phyloP scores from a whole-genome alignment of 1,139 yeast species.

The Neolecta irregularis region DNA sequence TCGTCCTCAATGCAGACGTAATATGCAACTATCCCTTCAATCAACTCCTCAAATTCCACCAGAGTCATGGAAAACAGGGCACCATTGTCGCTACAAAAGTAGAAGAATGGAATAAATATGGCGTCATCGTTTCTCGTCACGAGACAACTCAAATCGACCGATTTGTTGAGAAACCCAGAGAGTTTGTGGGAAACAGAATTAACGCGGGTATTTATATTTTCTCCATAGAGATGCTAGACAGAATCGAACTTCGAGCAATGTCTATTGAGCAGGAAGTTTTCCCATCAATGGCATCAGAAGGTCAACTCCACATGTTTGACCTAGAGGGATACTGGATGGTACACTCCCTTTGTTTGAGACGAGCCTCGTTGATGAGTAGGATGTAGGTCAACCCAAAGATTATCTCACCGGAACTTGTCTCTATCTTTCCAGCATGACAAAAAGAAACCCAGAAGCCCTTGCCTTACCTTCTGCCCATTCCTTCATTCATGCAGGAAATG shows the following conservation, averaged over 20 bases:
- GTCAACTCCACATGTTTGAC: constrained; percentile 84
- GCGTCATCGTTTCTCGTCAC: constrained; percentile 95
- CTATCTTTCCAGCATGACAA: constrained; percentile 73
- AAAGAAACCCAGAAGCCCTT: constrained; percentile 60
- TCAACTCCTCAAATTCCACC: constrained; percentile 86
- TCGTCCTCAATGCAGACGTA: constrained; percentile 94
- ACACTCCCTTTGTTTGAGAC: neutral
- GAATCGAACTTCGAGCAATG: constrained; percentile 95
- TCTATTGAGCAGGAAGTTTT: constrained; percentile 98
- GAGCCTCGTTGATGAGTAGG: constrained; percentile 22
- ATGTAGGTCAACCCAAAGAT: constrained; percentile 99
- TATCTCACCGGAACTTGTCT: constrained; percentile 92
- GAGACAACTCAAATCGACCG: constrained; percentile 91
- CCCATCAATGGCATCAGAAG: constrained; percentile 86
- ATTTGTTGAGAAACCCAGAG: constrained; percentile 98
- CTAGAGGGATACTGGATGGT: constrained; percentile 98
- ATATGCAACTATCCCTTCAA: constrained; percentile 96
- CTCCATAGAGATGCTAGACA: constrained; percentile 91
- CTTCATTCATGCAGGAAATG: constrained; percentile 86
- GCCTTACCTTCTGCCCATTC: constrained; percentile 40
- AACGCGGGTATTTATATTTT: constrained; percentile 94
- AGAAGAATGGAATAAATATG: constrained; percentile 98
- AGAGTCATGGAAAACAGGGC: constrained; percentile 92
- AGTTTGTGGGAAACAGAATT: constrained; percentile 85
- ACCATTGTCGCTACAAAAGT: constrained; percentile 99